Evolutionary conservation across 1,284 basidiomycete genomes (phyloP), one percentile per base, ranked within the genome.

Genomic region (Ustilago cynodontis): DNA sequence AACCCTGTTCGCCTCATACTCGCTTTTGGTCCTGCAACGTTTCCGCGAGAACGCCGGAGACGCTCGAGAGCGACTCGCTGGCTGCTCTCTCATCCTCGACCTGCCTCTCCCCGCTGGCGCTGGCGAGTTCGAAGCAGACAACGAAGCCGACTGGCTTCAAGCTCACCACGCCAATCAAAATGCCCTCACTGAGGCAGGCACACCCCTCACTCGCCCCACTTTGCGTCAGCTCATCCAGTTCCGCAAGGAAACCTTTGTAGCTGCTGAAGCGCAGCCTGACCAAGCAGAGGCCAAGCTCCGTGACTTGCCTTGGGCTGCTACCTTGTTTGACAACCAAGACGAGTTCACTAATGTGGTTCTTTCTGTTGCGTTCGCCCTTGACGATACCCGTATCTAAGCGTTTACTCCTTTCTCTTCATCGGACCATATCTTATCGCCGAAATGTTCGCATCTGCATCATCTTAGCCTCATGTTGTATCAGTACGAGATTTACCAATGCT

Each of bases 301-400:
- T 10, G 68, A 77, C 50, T 53, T 64, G 11, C 67, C 63, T 11
- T 77, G 74, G 74, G 63, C 62, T 20, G 45, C 47, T 6, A 57
- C 43, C 0, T 22, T 71, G 22, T 79, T 82, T 50, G 79, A 81
- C 57, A 64, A 66, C n/a, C 67, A 77, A 39, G 81, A 82, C 59
- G 75, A 72, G 28, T 82, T 82, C 35, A 78, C 81, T 22, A 79
- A 82, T 20, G 76, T 80, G n/a, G 73, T 76, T 22, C 69, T 82
- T 1, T 68, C 71, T 8, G 78, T 80, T 13, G 79, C 79, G 3
- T 76, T 82, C 59, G 81, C 78, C 29, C 74, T 82, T 20, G 81
- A 82, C 58, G 61, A 71, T 62, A 67, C 61, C 49, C 64, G 45
- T 18, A 56, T 70, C 33, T 74, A 39, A 69, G 1, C 37, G 10